Conservation (phyloP, 208 protist species). For the Naegleria fowleri region DNA sequence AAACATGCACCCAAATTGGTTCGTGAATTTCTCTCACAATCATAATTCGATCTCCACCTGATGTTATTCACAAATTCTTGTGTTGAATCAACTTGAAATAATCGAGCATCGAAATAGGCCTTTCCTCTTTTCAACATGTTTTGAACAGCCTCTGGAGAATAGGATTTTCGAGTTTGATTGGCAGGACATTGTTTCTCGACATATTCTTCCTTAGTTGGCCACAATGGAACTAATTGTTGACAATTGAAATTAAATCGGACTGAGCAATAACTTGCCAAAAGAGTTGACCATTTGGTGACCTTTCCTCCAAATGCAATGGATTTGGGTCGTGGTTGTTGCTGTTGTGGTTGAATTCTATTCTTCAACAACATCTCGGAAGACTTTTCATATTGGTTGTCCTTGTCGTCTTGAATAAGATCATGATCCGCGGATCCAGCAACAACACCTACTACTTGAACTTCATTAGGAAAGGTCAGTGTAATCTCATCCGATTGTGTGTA, state of each 20-base stretch:
- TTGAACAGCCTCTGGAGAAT: background rate
- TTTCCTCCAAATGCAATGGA: background rate
- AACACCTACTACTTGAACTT: too few relatives aligned
- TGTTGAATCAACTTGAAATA: background rate
- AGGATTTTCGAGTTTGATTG: background rate
- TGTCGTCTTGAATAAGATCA: too few relatives aligned
- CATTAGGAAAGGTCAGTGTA: slow-evolving; percentile 8
- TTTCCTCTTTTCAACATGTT: background rate
- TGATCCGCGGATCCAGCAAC: too few relatives aligned
- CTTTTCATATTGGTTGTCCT: too few relatives aligned
- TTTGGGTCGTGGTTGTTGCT: background rate
- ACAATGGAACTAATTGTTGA: background rate
- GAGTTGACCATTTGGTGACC: background rate
- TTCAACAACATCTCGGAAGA: too few relatives aligned
- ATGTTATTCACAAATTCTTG: background rate
- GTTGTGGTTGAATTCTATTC: too few relatives aligned
- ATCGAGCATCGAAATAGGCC: background rate
- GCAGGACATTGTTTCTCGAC: background rate
- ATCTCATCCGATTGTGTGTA: slow-evolving; percentile 28
- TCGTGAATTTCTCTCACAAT: slow-evolving; percentile 19
- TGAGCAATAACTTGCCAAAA: background rate
- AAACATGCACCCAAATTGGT: background rate
- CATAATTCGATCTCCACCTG: slow-evolving; percentile 3
- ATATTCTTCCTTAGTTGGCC: background rate
- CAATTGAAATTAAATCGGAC: slow-evolving; percentile 10